Base-by-base conservation (phyloP, 371 early-diverging fungal genomes). In the Smittium culicis region DNA sequence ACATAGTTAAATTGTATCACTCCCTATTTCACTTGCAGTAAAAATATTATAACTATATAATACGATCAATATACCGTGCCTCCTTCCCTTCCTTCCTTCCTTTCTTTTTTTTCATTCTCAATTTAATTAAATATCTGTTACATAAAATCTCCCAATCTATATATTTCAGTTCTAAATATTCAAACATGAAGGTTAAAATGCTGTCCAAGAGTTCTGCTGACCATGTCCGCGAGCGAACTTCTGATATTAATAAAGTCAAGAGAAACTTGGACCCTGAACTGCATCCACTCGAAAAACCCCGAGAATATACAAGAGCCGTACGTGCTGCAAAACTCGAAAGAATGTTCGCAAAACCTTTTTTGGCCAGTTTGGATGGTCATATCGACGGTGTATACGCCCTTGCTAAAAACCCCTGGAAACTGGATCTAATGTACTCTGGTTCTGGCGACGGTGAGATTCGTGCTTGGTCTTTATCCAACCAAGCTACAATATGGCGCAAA, bases 281-380 rank as follows among this genome's bases (percentile, higher is more conserved):
- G 55, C 98, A 99, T 77, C 98, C 98, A 1, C 96, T 98, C 64
- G 92, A 95, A 77, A 83, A 88, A 72, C 95, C 95, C 32, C 84
- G 97, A 76, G 99, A 99, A 79, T 97, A 97, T 81, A 89, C 91
- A 28, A 81, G 99, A 30, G 99, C 99, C 27, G 80, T 99, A 27
- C 97, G 96, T 72, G 86, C 96, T 3, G 86, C 86, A 45, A 99
- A 99, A 76, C 76, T 99, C 34, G 99, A 99, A 67, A 82, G 97
- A 33, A 77, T 99, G 84, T 92, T 99, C 76, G 92, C 99, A 66
- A 99, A 99, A 75, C 99, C 99, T 16, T 99, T 99, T 75, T 76
- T 99, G 20, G 91, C 82, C 1, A 85, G 93, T 1, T 75, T 99
- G 25, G 77, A 79, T 54, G 95, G 95, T 0, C 99, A 99, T 70